Evolutionary conservation across 805 yeast genomes (phyloP), one percentile per base, ranked within the genome.

Genomic region (Priceomyces melissophilus): DNA sequence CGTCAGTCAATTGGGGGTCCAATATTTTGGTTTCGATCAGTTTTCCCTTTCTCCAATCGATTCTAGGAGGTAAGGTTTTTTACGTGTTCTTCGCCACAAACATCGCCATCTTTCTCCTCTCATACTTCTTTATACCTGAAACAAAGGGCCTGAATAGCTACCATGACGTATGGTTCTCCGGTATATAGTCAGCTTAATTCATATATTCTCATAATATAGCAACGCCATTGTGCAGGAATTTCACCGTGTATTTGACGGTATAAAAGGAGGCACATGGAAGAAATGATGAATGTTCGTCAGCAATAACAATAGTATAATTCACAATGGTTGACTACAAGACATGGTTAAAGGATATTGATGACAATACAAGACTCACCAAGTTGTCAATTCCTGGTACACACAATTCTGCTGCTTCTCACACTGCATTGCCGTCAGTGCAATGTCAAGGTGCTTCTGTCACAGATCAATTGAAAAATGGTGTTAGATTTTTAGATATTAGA

Each of bases 331-430:
- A 67, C 40, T 67, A 64, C 50, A 56, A 61, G 47, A 55, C 57
- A 26, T 84, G 91, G 93, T 60, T 81, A 67, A 55, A 61, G 27
- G 69, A 71, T 9, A 54, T 83, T 43, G 60, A 65, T 39, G 86
- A 82, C 54, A 67, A 78, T 57, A 64, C 73, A 14, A 53, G 53
- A 31, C 45, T 85, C 28, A 69, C 83, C 3, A 63, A 72, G 42
- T 67, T 85, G 39, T 68, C 90, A 0, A 67, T 85, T 38, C 89
- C 91, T 8, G 93, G 93, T n/a, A 84, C 91, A n/a, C 93, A 85
- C 64, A 84, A 85, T 57, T 73, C 87, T 32, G 87, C 84, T 10
- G 91, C 91, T 4, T 79, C 76, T 50, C 81, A 82, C 56, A 65
- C 75, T 6, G 83, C 90, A 2, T 63, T 83, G 35, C 91, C 91